phyloP scores from a whole-genome alignment of 78 protist genomes.

The Neovahlkampfia damariscottae region DNA sequence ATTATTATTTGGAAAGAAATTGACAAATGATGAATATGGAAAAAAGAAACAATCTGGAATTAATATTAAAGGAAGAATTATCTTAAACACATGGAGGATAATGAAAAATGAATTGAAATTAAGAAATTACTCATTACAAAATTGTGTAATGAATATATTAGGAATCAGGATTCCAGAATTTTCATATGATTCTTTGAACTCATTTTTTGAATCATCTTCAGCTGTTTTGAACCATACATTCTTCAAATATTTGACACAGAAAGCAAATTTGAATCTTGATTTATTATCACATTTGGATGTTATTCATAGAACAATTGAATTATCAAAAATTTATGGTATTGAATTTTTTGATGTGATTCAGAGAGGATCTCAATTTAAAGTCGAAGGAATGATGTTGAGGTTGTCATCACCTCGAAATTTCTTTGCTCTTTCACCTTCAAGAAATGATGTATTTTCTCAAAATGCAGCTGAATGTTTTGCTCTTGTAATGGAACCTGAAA shows the following conservation, averaged over 20 bases:
- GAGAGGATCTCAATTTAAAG: conserved; percentile 86
- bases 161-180: background rate
- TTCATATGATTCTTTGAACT: background rate
- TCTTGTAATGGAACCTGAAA: conserved; percentile 76
- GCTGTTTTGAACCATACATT: too few species aligned
- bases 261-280: background rate
- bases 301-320: conserved; percentile 67
- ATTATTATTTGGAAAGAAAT: conserved; percentile 13
- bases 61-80: conserved; percentile 58
- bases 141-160: conserved; percentile 28
- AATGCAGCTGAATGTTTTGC: conserved; percentile 66
- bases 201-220: background rate
- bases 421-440: conserved; percentile 52
- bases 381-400: conserved; percentile 76
- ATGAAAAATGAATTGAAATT: conserved; percentile 55
- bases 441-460: conserved; percentile 34
- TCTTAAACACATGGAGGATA: conserved; percentile 75
- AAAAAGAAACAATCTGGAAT: conserved; percentile 21
- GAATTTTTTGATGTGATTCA: conserved; percentile 57
- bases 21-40: conserved; percentile 33
- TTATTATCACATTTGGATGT: conserved; percentile 40
- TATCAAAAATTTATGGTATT: conserved; percentile 82
- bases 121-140: conserved; percentile 34
- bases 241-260: background rate
- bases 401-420: conserved; percentile 56